Evolutionary conservation across 164 flowering plant species (phyloP).

Genomic region (Annona cherimola): DNA sequence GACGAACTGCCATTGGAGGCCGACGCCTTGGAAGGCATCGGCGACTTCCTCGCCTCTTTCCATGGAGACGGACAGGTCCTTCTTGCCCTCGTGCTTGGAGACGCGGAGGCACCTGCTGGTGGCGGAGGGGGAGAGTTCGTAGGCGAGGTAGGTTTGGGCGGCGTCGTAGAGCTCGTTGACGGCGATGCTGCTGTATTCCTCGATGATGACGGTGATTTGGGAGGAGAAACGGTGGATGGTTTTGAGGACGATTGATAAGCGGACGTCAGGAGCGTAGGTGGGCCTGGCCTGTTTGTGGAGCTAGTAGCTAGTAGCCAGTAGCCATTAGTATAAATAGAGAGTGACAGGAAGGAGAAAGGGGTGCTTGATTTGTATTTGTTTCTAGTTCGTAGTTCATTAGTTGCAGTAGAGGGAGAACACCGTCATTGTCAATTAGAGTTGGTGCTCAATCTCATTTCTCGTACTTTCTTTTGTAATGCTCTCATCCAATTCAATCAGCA

Average conservation of each 20-base stretch:
- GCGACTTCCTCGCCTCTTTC: constrained; percentile 15
- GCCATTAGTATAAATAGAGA: no score
- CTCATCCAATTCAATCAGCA: no score
- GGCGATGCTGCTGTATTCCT: constrained; percentile 19
- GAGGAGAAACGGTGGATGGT: constrained; percentile 29
- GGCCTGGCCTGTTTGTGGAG: no score
- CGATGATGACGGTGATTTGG: constrained; percentile 26
- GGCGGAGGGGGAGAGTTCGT: constrained; percentile 4
- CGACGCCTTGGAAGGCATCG: constrained; percentile 13
- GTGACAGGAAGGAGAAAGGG: no score
- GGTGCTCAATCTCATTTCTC: no score
- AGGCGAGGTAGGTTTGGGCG: constrained; percentile 17
- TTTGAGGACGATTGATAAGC: constrained; percentile 19
- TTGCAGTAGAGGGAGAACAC: no score
- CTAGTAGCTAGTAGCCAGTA: no score
- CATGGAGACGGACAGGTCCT: constrained; percentile 1
- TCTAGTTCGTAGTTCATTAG: no score
- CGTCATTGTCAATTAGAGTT: no score
- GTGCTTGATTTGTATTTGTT: no score
- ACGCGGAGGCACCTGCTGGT: constrained; percentile 3
- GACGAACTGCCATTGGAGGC: constrained; percentile 14
- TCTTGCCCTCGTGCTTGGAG: constrained; percentile 6
- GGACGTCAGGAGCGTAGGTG: constrained; percentile 19
- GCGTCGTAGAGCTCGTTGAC: constrained; percentile 22
- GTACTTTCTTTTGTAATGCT: no score